Evolutionary conservation across 305 asterid genomes (phyloP), one percentile per base, ranked within the genome.

Genomic region (Plantago coronopus): DNA sequence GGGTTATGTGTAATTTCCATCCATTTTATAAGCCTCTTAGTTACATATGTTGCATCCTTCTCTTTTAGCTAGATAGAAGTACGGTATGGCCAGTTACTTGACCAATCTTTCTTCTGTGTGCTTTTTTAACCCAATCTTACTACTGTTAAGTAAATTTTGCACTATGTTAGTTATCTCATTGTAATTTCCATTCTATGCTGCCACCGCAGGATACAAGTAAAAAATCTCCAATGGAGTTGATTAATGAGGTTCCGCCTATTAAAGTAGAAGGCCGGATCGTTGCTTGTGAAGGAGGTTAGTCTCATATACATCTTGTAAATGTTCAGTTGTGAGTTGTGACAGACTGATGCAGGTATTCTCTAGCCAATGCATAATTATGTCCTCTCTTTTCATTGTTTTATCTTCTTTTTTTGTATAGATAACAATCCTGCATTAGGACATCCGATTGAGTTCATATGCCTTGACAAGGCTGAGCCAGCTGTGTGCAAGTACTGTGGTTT

Each of bases 371-470:
- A 34, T 8, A 34, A 6, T 31, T 31, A 31, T 31, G 5, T 4
- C 7, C 42, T 20, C 20, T 17, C 31, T 20, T 47, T 50, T 8
- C 37, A 57, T 47, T 44, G 18, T 21, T 54, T 31, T 34, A 42
- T n/a, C n/a, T 17, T 11, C 68, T 19, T 53, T 27, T 25, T 18
- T 64, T 47, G 54, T 65, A 76, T 90, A 91, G 98, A 91, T 74
- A 66, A 42, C 17, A 5, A 88, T 70, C 88, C 85, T 7, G 88
- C 96, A 42, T 86, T 88, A n/a, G 98, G 97, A 61, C 96, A 91
- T 75, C 98, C 98, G 37, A 74, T 91, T 47, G 98, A 91, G 79
- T 86, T 84, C 81, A 91, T 91, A 73, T 88, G 98, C 65, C 97
- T 91, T 17, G 97, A 91, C 75, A 78, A 83, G 83, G 84, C 67